Percentiles rank a stretch among this genome's conserved stretches.
Evolutionary conservation across 768 basidiomycete genomes (phyloP).

Genomic region (Coprinellus micaceus): DNA sequence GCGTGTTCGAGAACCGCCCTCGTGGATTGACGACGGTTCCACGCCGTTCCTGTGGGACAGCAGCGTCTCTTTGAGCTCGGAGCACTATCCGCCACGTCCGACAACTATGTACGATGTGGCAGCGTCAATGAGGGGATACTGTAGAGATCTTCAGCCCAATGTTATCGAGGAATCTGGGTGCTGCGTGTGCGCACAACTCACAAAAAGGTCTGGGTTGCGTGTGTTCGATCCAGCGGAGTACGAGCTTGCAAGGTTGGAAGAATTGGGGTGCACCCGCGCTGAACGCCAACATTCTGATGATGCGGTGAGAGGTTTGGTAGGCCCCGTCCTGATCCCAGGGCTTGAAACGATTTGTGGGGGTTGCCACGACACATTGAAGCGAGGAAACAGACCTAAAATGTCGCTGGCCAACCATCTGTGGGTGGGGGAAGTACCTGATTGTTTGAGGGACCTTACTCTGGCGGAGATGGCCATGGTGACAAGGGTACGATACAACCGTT

Average conservation of each 20-base stretch:
- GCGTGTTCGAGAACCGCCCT: too few relatives aligned
- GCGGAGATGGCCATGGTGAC: background rate
- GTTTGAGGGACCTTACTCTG: background rate
- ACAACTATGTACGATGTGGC: background rate
- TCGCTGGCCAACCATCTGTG: constrained; percentile 2
- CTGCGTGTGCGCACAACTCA: constrained; percentile 20
- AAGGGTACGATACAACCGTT: background rate
- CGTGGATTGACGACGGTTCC: background rate
- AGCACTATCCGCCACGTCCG: background rate
- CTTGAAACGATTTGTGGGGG: background rate
- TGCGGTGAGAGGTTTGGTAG: background rate
- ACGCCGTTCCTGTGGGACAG: background rate
- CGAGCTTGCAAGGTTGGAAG: background rate
- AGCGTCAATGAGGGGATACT: constrained; percentile 3
- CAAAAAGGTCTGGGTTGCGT: constrained; percentile 10
- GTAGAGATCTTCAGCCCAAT: background rate
- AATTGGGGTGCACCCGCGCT: background rate
- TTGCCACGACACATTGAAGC: background rate
- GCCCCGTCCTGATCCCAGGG: background rate
- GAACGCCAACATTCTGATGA: background rate
- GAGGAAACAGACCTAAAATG: background rate
- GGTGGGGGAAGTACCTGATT: background rate
- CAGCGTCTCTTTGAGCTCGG: background rate
- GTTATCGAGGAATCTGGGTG: constrained; percentile 22
- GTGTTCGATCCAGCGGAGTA: constrained; percentile 10